Base-by-base conservation (phyloP, 139 green algal species). In the Chlorella sp. region DNA sequence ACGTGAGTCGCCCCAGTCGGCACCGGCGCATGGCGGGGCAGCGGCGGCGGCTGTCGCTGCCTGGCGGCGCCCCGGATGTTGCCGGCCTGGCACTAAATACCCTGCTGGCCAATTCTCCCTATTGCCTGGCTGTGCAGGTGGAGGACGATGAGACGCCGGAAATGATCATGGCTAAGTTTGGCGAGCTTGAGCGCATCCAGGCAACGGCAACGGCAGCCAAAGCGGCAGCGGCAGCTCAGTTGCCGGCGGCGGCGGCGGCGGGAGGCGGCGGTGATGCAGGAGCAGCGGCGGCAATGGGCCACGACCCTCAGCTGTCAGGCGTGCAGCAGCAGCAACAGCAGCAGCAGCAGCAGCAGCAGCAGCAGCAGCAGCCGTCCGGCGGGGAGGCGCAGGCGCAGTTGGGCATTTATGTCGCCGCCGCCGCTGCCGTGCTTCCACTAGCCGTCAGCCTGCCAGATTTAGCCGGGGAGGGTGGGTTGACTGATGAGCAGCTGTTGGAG, bases 141-240 rank as follows among this genome's bases (percentile, higher is more conserved):
- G 97, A 99, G 91, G 97, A 99, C 32, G 95, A 98, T 18, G 97
- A 99, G 89, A 99, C 97, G 21, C 97, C 97, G 1, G 97, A 99
- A 68, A 98, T 97, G 96, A 99, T 99, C 87, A 99, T 99, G 96
- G 94, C 94, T 24, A 99, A 99, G 87, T 99, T 99, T 87, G 95
- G 95, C 81, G 96, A 97, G 91, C 90, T 99, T 84, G 97, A 98
- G 64, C 87, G 88, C 39, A 96, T 99, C 42, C 77, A 96, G 32
- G 84, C 61, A 22, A 88, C 81, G 0, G 75, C 30, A 37, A 75
- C 60, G 30, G 34, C 40, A 3, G 71, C 83, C 69, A 92, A 75
- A 18, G 83, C 83, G 36, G 83, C 57, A 48, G 28, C 90, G 90
- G 85, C 87, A 86, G 48, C 40, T 66, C 61, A 84, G 68, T 73